Base-by-base conservation (phyloP, 805 yeast species). In the Geotrichum ghanense region DNA sequence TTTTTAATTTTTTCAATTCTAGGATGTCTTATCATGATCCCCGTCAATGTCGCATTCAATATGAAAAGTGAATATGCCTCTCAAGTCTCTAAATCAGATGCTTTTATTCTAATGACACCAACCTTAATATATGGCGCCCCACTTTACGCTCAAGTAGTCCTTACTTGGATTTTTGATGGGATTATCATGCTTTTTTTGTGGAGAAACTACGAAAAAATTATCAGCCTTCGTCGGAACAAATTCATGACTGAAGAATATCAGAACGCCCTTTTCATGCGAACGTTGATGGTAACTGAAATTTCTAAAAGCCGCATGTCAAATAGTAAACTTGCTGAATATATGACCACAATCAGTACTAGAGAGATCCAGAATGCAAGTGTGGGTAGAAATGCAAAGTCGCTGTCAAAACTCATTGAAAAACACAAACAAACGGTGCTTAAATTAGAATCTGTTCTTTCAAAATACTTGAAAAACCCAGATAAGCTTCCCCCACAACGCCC, bases 61-160 rank as follows among this genome's bases (percentile, higher is more conserved):
- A 45, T 59, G 45, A 45, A 50, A 22, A 50, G 54, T 16, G 22
- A 50, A 12, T 52, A 55, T n/a, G 51, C 55, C 12, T 50, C 52
- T 2, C 48, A 52, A 17, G 52, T 61, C 16, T 47, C 58, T 14
- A 50, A 51, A 19, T 44, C 56, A 6, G 66, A 65, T 42, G 63
- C 66, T 3, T 59, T 66, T 43, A 46, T 63, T 16, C 51, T 64
- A 10, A 57, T 64, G 58, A 67, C 70, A 2, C 70, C 70, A 1
- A 52, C 64, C 1, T 51, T 62, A 27, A 49, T 66, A 5, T 35
- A 54, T 1, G 63, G 64, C 3, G 45, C 26, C 6, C 60, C 66
- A 21, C 49, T 66, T 52, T 48, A 56, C 1, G 59, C 66, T 14
- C 70, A 66, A 43, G 59, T 63, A 2, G 62, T 56, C 17, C 50